These are phyloP conservation scores for Saccharomyces pastorianus DNA, from an alignment of 1,139 yeast genomes.

Conservation along the genomic window DNA sequence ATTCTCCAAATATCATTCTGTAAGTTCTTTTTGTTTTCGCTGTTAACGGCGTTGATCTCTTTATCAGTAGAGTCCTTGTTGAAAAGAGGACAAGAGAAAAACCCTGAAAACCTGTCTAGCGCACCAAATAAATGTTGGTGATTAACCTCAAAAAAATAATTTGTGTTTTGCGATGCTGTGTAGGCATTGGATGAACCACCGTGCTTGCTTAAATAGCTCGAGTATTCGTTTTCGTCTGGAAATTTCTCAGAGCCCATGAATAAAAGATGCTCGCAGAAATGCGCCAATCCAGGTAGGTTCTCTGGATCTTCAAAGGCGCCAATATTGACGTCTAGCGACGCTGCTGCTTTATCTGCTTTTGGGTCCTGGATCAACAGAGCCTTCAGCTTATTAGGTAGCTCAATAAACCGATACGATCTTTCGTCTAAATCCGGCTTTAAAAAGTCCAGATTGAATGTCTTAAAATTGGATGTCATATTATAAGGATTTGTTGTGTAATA, in stretches of 20 bases:
- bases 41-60: constrained; percentile 90
- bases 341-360: constrained; percentile 84
- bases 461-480: constrained; percentile 8
- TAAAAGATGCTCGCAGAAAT: constrained; percentile 89
- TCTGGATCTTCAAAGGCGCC: constrained; percentile 82
- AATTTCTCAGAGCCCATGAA: constrained; percentile 96
- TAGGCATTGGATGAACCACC: constrained; percentile 71
- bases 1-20: constrained; percentile 87
- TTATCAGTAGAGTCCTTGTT: constrained; percentile 76
- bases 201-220: constrained; percentile 65
- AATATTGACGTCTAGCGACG: constrained; percentile 84
- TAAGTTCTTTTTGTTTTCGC: constrained; percentile 88
- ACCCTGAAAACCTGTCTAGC: constrained; percentile 84
- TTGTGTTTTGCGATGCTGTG: constrained; percentile 83
- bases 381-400: constrained; percentile 58
- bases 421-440: constrained; percentile 68
- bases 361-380: constrained; percentile 78
- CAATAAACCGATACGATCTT: constrained; percentile 60
- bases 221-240: constrained; percentile 86
- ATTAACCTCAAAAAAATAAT: constrained; percentile 80
- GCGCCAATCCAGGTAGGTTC: constrained; percentile 79
- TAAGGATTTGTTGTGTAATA: not conserved
- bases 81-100: constrained; percentile 80
- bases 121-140: constrained; percentile 77
- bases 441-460: constrained; percentile 17